Conservation (phyloP, 176 grass and related monocot genomes). For the Carex parvula region DNA sequence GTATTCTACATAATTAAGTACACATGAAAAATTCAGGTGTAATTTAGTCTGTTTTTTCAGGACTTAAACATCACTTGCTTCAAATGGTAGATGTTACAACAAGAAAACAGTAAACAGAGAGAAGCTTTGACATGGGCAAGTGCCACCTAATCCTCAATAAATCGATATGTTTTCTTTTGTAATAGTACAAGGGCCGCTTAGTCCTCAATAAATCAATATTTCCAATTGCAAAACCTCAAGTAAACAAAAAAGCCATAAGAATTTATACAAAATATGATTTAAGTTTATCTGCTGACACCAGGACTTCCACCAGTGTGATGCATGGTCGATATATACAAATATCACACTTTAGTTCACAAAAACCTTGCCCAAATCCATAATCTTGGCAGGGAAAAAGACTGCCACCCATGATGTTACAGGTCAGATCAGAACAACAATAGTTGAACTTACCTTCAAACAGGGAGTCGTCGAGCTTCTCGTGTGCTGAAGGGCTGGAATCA, state of each 20-base stretch:
- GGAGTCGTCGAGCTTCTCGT: slow-evolving; percentile 28
- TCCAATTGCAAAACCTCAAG: neutral
- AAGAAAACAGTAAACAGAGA: neutral
- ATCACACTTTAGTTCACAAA: neutral
- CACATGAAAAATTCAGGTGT: neutral
- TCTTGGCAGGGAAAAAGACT: neutral
- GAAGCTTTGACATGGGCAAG: neutral
- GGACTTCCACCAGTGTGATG: neutral
- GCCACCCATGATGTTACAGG: neutral
- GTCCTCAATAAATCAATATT: neutral
- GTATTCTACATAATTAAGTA: neutral
- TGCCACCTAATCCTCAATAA: neutral
- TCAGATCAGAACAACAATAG: neutral
- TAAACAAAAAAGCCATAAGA: neutral
- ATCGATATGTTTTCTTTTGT: neutral
- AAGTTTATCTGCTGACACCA: neutral
- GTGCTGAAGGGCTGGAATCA: slow-evolving; percentile 33
- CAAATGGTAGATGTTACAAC: neutral
- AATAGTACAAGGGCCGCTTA: neutral
- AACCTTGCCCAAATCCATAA: neutral
- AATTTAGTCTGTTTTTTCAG: neutral
- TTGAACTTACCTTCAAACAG: slow-evolving; percentile 28
- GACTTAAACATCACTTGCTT: neutral
- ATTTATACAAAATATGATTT: neutral
- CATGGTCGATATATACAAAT: neutral